phyloP scores from a whole-genome alignment of 306 rosid species.

The Purshia tridentata region DNA sequence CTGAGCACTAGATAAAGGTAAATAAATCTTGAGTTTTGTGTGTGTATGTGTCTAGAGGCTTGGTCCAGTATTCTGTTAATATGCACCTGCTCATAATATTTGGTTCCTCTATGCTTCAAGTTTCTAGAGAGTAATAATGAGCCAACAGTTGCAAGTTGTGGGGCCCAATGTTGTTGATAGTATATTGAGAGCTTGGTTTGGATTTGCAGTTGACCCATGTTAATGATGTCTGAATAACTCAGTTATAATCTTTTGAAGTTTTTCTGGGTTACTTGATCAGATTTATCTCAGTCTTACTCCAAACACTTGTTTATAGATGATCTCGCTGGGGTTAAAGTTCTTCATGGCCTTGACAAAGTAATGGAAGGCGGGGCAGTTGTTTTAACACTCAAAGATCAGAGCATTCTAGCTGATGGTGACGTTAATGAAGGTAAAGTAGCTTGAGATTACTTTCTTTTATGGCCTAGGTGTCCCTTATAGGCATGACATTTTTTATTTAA shows the following conservation, averaged over 20 bases:
- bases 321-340: constrained; percentile 89
- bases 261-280: neutral
- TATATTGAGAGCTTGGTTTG: neutral
- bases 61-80: neutral
- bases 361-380: constrained; percentile 93
- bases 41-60: neutral
- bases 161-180: neutral
- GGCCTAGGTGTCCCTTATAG: constrained; percentile 26
- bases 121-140: neutral
- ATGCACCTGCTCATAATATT: neutral
- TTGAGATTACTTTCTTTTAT: constrained; percentile 9
- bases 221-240: neutral
- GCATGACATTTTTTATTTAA: constrained; percentile 30
- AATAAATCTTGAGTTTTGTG: neutral
- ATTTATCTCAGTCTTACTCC: constrained; percentile 17
- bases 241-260: neutral
- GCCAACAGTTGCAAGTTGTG: neutral
- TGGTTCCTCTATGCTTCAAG: neutral
- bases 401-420: constrained; percentile 77
- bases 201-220: neutral
- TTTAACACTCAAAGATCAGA: constrained; percentile 92
- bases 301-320: constrained; percentile 43
- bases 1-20: neutral
- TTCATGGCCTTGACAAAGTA: constrained; percentile 93
- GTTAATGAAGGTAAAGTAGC: constrained; percentile 69